Conservation (phyloP, 2,329 filamentous ascomycete species). For the Claviceps digitariae region DNA sequence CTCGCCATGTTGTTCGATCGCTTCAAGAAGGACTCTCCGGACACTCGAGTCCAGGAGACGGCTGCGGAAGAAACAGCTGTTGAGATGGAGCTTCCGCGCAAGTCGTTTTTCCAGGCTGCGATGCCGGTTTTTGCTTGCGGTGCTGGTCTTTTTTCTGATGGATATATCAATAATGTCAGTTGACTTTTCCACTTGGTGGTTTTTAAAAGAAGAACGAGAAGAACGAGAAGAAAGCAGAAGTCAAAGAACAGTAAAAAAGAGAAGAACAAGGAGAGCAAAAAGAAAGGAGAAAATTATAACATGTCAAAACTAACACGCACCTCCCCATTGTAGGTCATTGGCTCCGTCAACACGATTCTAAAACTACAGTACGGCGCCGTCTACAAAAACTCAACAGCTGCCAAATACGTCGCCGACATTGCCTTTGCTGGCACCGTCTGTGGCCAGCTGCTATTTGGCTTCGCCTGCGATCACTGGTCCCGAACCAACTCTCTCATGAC, state of each 20-base stretch:
- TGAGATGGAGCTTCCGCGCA: slow-evolving; percentile 6
- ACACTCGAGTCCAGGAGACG: background rate
- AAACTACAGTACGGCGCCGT: slow-evolving; percentile 49
- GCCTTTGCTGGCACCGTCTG: slow-evolving; percentile 78
- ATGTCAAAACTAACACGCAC: background rate
- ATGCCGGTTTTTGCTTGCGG: slow-evolving; percentile 76
- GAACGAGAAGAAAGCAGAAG: background rate
- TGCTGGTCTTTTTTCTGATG: slow-evolving; percentile 80
- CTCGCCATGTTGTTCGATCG: slow-evolving; percentile 1
- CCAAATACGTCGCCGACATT: slow-evolving; percentile 65
- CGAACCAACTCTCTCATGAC: slow-evolving; percentile 68
- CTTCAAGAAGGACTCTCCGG: background rate
- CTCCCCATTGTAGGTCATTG: slow-evolving; percentile 63
- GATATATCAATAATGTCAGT: slow-evolving; percentile 73
- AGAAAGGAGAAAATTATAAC: no score
- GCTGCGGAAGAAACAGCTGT: slow-evolving; percentile 1
- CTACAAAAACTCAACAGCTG: slow-evolving; percentile 57
- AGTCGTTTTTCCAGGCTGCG: slow-evolving; percentile 11
- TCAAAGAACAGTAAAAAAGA: no score
- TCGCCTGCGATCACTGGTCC: slow-evolving; percentile 70
- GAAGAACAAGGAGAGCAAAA: no score
- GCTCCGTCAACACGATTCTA: slow-evolving; percentile 72
- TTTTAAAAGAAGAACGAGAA: background rate
- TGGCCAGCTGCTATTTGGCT: slow-evolving; percentile 70
- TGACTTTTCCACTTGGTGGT: no score